These are phyloP conservation scores for Ogataea sp. DNA, from an alignment of 805 yeast species.

Conservation along the genomic window DNA sequence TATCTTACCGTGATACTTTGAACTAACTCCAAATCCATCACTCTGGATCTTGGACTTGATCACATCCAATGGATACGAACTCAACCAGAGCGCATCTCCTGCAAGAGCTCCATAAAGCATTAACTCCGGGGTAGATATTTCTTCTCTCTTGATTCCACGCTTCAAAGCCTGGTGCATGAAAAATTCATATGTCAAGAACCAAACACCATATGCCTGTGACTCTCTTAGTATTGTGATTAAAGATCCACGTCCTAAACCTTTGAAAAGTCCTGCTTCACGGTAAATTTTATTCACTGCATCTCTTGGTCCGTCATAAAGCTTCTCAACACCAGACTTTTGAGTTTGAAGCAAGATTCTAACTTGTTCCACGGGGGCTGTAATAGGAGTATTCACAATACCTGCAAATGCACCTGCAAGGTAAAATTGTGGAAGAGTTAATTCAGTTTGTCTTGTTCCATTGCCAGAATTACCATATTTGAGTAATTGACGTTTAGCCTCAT, in stretches of 20 bases:
- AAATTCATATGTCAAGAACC: constrained; percentile 61
- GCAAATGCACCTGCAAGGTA: constrained; percentile 59
- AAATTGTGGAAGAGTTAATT: constrained; percentile 44
- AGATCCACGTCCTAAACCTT: constrained; percentile 49
- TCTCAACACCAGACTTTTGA: constrained; percentile 20
- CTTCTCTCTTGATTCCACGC: constrained; percentile 32
- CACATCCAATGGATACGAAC: constrained; percentile 46
- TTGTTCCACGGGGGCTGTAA: constrained; percentile 61
- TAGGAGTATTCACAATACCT: constrained; percentile 56
- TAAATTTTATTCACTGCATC: constrained; percentile 38
- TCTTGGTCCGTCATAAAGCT: constrained; percentile 32
- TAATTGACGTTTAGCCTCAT: constrained; percentile 56
- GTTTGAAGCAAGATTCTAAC: constrained; percentile 54
- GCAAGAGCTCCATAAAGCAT: constrained; percentile 54
- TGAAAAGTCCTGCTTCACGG: constrained; percentile 28
- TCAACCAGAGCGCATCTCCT: constrained; percentile 60
- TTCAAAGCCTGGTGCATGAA: constrained; percentile 34
- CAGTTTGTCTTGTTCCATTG: too few species aligned
- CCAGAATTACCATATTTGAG: constrained; percentile 18
- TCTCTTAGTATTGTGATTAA: constrained; percentile 49
- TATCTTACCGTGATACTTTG: constrained; percentile 35
- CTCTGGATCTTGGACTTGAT: constrained; percentile 46
- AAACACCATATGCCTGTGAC: constrained; percentile 66
- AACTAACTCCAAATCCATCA: constrained; percentile 36
- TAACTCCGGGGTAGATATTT: constrained; percentile 47